Evolutionary conservation across 2,329 filamentous ascomycete species (phyloP).

Genomic region (Scortechinia acanthostroma): DNA sequence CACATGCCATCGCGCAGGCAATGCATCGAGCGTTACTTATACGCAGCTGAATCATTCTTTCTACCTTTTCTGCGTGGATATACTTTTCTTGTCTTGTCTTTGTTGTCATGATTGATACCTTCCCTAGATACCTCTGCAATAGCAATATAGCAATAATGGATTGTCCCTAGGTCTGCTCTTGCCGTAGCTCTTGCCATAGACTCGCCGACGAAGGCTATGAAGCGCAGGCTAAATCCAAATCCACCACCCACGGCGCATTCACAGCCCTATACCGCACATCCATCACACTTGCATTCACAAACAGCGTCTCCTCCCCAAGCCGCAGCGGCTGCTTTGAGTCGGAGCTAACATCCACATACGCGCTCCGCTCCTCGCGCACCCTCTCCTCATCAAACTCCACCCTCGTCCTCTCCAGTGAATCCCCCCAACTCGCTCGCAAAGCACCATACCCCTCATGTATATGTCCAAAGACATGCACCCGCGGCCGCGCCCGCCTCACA

Average conservation of each 20-base stretch:
- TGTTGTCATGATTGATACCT: too few relatives aligned
- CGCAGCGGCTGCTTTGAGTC: conserved; percentile 17
- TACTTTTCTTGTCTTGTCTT: too few relatives aligned
- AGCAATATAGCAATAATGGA: background rate
- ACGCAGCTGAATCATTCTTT: too few relatives aligned
- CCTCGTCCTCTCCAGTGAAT: background rate
- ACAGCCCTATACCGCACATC: conserved; percentile 33
- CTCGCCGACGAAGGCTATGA: too few relatives aligned
- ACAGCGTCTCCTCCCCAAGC: conserved; percentile 40
- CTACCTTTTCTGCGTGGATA: too few relatives aligned
- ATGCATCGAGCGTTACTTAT: too few relatives aligned
- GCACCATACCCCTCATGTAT: conserved; percentile 48
- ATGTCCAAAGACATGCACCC: conserved; percentile 55
- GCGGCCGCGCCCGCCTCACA: conserved; percentile 36
- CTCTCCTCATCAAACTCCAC: background rate
- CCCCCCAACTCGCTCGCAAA: conserved; percentile 23
- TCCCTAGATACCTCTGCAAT: too few relatives aligned
- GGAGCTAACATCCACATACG: background rate
- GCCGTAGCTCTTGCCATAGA: too few relatives aligned
- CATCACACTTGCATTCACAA: conserved; percentile 52
- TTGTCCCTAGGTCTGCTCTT: background rate
- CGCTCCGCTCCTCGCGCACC: background rate
- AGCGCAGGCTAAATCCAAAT: conserved; percentile 42
- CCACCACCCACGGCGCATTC: conserved; percentile 47
- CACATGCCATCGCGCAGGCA: too few relatives aligned